phyloP scores from a whole-genome alignment of 2,329 filamentous ascomycete species.

The Calonectria ilicicola region DNA sequence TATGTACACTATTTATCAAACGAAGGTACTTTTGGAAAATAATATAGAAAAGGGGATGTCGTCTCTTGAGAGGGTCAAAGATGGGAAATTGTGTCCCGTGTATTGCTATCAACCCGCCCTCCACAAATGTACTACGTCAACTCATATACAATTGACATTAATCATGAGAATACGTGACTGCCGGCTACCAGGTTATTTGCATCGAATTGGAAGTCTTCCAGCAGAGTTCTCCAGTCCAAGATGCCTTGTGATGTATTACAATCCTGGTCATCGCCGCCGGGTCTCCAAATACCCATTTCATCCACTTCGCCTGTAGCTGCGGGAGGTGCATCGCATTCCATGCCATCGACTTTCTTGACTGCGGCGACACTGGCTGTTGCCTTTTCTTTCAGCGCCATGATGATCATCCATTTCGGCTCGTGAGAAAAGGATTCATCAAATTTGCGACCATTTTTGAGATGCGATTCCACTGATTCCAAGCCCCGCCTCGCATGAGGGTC shows the following conservation, averaged over 20 bases:
- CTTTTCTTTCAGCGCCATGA: slow-evolving; percentile 46
- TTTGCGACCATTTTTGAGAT: slow-evolving; percentile 19
- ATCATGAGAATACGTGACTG: background rate
- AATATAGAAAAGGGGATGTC: background rate
- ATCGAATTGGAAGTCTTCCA: slow-evolving; percentile 46
- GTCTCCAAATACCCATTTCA: background rate
- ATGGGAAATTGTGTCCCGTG: background rate
- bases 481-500: slow-evolving; percentile 47
- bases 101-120: background rate
- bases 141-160: background rate
- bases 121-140: background rate
- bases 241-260: slow-evolving; percentile 28
- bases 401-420: slow-evolving; percentile 47
- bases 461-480: slow-evolving; percentile 42
- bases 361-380: slow-evolving; percentile 39
- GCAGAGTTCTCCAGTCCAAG: slow-evolving; percentile 44
- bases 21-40: background rate
- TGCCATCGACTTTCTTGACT: background rate
- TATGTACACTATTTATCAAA: background rate
- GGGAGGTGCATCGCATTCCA: background rate
- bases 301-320: background rate
- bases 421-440: background rate
- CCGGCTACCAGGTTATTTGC: slow-evolving; percentile 20
- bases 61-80: background rate
- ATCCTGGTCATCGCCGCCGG: background rate